Evolutionary conservation across 345 rosid species (phyloP).

Genomic region (Eucalyptus viminalis): DNA sequence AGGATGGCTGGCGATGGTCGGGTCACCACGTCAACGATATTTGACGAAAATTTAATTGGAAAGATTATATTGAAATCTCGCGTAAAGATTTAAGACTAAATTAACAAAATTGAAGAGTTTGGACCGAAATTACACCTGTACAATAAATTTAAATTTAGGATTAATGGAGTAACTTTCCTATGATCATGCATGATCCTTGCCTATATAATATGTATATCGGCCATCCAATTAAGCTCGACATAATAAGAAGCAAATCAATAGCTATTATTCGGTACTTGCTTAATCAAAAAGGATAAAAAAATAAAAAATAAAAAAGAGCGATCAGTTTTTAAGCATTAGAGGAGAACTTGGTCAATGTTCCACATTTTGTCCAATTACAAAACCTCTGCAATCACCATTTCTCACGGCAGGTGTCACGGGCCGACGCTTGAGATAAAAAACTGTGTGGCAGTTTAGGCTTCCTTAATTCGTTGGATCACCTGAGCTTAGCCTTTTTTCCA

Average conservation of each 20-base stretch:
- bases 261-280: not conserved
- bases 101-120: not conserved
- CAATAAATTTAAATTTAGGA: not conserved
- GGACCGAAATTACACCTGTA: rapidly evolving
- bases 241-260: not conserved
- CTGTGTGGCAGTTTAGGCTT: not conserved
- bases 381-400: not conserved
- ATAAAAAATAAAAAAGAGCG: not conserved
- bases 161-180: not conserved
- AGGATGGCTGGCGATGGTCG: rapidly evolving
- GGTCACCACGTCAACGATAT: rapidly evolving
- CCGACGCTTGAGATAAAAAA: not conserved
- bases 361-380: not conserved
- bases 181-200: not conserved
- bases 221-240: not conserved
- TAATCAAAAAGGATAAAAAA: not conserved
- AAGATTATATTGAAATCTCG: rapidly evolving
- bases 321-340: not conserved
- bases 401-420: not conserved
- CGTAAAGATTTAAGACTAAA: rapidly evolving
- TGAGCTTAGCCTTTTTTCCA: not conserved
- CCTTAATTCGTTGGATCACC: not conserved
- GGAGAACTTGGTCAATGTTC: not conserved
- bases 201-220: not conserved
- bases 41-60: rapidly evolving